Conservation (phyloP, 108 stramenopile genomes). For the Skeletonema marinoi region DNA sequence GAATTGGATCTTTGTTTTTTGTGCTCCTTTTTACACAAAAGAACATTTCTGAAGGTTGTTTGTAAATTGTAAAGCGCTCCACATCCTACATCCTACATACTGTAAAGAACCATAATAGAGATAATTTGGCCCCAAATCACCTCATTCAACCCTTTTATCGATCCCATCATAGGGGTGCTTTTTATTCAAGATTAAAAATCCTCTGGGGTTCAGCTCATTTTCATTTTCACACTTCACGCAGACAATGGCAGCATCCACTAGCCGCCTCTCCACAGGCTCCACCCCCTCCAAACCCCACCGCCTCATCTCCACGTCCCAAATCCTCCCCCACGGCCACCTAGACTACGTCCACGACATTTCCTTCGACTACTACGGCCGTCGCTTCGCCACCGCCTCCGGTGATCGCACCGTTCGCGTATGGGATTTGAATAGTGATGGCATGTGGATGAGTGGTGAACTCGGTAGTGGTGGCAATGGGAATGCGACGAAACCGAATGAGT, state of each 20-base stretch:
- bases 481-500: slow-evolving; percentile 51
- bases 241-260: neutral
- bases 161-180: no score
- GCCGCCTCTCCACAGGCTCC: neutral
- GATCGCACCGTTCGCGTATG: slow-evolving; percentile 91
- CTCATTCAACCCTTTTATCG: no score
- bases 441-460: slow-evolving; percentile 37
- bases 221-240: no score
- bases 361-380: slow-evolving; percentile 94
- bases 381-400: slow-evolving; percentile 90
- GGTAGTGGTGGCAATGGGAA: slow-evolving; percentile 7
- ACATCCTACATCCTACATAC: no score
- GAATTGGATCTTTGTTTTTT: no score
- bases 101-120: no score
- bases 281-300: slow-evolving; percentile 7
- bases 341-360: slow-evolving; percentile 87
- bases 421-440: slow-evolving; percentile 79
- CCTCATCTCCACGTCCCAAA: slow-evolving; percentile 32
- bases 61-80: no score
- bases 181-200: no score
- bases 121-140: no score
- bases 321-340: slow-evolving; percentile 55
- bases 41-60: no score
- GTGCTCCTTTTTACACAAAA: no score
- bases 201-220: no score